Conservation (phyloP, 352 stramenopile genomes). For the Globisporangium acanthophoron region DNA sequence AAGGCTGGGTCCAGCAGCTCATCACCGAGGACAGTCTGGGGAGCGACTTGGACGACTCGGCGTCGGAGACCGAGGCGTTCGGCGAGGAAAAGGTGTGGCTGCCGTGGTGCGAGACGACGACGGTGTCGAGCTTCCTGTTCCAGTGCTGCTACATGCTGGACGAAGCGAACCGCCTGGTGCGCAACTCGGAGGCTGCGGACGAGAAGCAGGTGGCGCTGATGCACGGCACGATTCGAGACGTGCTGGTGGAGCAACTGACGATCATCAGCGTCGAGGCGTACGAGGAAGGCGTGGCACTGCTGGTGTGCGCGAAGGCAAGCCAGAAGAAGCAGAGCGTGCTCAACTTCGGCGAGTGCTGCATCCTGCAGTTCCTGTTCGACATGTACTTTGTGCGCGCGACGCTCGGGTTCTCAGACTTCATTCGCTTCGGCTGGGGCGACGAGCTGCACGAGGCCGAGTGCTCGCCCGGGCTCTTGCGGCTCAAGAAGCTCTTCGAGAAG, state of each 20-base stretch:
- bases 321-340: slow-evolving; percentile 45
- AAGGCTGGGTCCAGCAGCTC: slow-evolving; percentile 70
- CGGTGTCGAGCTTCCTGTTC: slow-evolving; percentile 80
- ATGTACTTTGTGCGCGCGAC: slow-evolving; percentile 87
- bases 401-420: slow-evolving; percentile 80
- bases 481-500: slow-evolving; percentile 64
- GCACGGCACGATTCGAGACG: slow-evolving; percentile 58
- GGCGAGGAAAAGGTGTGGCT: slow-evolving; percentile 80
- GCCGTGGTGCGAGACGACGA: slow-evolving; percentile 78
- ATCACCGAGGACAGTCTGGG: slow-evolving; percentile 42
- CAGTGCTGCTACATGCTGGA: slow-evolving; percentile 81
- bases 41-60: slow-evolving; percentile 30
- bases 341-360: slow-evolving; percentile 82
- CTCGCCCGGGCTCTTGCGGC: slow-evolving; percentile 39
- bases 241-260: slow-evolving; percentile 74
- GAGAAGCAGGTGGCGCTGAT: slow-evolving; percentile 51
- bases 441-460: slow-evolving; percentile 53
- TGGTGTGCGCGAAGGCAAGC: slow-evolving; percentile 43
- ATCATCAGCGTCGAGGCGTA: slow-evolving; percentile 72
- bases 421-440: slow-evolving; percentile 86
- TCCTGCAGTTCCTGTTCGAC: slow-evolving; percentile 86
- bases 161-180: slow-evolving; percentile 65
- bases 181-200: slow-evolving; percentile 28
- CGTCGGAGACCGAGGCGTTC: slow-evolving; percentile 34
- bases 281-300: slow-evolving; percentile 49